Evolutionary conservation across 306 rosid species (phyloP).

Genomic region (Prunus persica): Prunus_persica_NCBIv2 NC_034010.1:27217501-27218000

Average conservation of each 20-base stretch:
- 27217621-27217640: no score
- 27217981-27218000: neutral
- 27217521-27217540: neutral
- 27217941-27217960: constrained; percentile 53
- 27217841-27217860: constrained; percentile 44
- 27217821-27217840: neutral
- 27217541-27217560: neutral
- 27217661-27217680: no score
- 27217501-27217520: neutral
- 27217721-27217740: no score
- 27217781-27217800: no score
- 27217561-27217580: neutral
- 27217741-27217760: no score
- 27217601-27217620: no score
- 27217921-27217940: constrained; percentile 16
- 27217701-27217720: no score
- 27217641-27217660: no score
- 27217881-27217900: constrained; percentile 95
- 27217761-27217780: no score
- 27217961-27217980: neutral
- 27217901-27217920: constrained; percentile 59
- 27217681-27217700: fast-evolving
- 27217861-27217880: constrained; percentile 57
- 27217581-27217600: no score
- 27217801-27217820: no score